Evolutionary conservation across 805 yeast species (phyloP).

Genomic region (Pichia occidentalis): DNA sequence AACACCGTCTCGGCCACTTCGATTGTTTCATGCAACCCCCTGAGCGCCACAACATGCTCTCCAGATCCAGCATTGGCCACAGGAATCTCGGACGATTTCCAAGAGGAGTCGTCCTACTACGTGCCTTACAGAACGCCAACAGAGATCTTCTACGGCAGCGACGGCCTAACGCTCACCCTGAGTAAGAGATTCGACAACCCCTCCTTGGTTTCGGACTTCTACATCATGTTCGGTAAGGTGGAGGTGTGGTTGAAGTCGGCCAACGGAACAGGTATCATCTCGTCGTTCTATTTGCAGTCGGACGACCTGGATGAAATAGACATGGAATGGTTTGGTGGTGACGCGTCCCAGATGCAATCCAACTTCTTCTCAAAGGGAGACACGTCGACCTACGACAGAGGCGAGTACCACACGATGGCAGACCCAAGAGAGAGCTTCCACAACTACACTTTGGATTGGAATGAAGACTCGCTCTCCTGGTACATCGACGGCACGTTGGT

Average conservation of each 20-base stretch:
- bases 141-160: conserved; percentile 38
- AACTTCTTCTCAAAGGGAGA: conserved; percentile 80
- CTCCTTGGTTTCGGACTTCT: conserved; percentile 66
- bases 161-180: conserved; percentile 61
- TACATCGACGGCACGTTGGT: conserved; percentile 62
- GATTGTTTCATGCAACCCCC: conserved; percentile 29
- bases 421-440: conserved; percentile 56
- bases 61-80: conserved; percentile 58
- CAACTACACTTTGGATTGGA: conserved; percentile 85
- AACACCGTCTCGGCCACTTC: conserved; percentile 15
- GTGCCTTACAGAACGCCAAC: conserved; percentile 40
- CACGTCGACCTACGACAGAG: conserved; percentile 72
- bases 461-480: conserved; percentile 58
- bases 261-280: conserved; percentile 69
- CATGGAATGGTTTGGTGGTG: conserved; percentile 82
- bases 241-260: conserved; percentile 71
- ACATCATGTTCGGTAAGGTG: conserved; percentile 83
- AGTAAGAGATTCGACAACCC: conserved; percentile 70
- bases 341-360: conserved; percentile 64
- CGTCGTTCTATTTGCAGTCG: conserved; percentile 71
- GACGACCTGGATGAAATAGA: conserved; percentile 91
- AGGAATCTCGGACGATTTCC: conserved; percentile 47
- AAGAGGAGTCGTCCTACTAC: conserved; percentile 35
- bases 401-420: conserved; percentile 55
- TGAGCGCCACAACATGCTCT: conserved; percentile 24